Base-by-base conservation (phyloP, 352 stramenopile species). In the Pseudoperonospora humuli region DNA sequence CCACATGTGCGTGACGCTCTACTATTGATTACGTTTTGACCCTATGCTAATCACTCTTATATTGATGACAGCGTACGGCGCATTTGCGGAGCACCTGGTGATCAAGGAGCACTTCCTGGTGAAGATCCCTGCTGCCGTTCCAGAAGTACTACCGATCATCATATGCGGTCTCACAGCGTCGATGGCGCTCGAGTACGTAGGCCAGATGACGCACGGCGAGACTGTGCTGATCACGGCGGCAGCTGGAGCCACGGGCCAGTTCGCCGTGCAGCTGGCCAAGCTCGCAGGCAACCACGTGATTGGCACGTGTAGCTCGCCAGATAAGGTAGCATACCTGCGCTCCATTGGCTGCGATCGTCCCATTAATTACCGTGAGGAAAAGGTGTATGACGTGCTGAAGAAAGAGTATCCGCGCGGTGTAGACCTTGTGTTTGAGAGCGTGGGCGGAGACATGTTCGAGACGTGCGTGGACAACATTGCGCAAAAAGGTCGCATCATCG, bases 281-380 rank as follows among this genome's bases (percentile, higher is more conserved):
- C 78, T 84, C 2, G 61, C 87, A 1, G 78, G 76, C 21, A 86
- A 85, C 61, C 64, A 84, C 42, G 75, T 88, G 14, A 86, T 94
- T 44, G 69, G 69, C 44, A 90, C 75, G 15, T 79, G 77, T 48
- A 92, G 79, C 61, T 91, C 74, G 40, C 63, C 80, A 8, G 85
- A 88, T 29, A 96, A 95, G 61, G 83, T 66, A 15, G 77, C 79
- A n/a, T 73, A 92, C 43, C 66, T 95, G 38, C 66, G 67, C 44
- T 64, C 50, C 20, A 57, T 86, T 10, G 83, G 76, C 38, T 75
- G 59, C 29, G 74, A 90, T 47, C 75, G 83, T 29, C 65, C 92
- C 49, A 84, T 96, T 35, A 85, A 94, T 54, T 96, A 96, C 66
- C 86, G 64, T 14, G 72, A 89, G 56, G 71, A 86, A 36, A 68